Base-by-base conservation (phyloP, 1,284 basidiomycete species). In the Puccinia sorghi region DNA sequence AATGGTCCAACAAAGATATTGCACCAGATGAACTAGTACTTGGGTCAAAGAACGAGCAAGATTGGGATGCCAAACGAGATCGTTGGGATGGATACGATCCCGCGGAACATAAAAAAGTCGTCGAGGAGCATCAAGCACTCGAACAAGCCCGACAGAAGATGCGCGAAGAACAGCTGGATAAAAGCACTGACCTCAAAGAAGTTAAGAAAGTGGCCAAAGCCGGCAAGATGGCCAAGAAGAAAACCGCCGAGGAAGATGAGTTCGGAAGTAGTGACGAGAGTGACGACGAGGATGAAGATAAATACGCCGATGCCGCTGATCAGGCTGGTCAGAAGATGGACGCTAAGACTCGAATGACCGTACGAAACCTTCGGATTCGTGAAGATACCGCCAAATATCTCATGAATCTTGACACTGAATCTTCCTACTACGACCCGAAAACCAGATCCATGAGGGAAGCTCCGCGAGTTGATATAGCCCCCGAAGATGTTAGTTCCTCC, bases 331-430 rank as follows among this genome's bases (percentile, higher is more conserved):
- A 98, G 85, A 97, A 97, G 85, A 88, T 99, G 81, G 96, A 99
- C 85, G 92, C 94, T 17, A 98, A 99, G 87, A 97, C 94, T 43
- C 91, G 97, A 80, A 96, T 99, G 81, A 98, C 97, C 6, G 94
- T 99, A 77, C 91, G 97, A 82, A 99, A 99, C 85, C 87, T 99
- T 83, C 93, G 97, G 86, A 99, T 99, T 82, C 91, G 97, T 84
- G 97, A 99, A 86, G 97, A 99, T 85, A 97, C 96, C 0, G 97
- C 97, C 20, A 99, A 99, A 85, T 99, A 99, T 83, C 89, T 99
- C 82, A 92, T 97, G 86, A 99, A 99, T 85, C 86, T 99, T 84
- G 94, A 98, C 85, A 91, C 92, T 4, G 90, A 93, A 0, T 95
- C 93, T 82, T 96, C 97, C 13, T 97, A 99, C 87, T 99, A 99